A percentile compares a stretch with the other conserved stretches of the same genome.
Conservation (phyloP, 371 early-diverging fungal species). For the Saksenaea vasiformis region DNA sequence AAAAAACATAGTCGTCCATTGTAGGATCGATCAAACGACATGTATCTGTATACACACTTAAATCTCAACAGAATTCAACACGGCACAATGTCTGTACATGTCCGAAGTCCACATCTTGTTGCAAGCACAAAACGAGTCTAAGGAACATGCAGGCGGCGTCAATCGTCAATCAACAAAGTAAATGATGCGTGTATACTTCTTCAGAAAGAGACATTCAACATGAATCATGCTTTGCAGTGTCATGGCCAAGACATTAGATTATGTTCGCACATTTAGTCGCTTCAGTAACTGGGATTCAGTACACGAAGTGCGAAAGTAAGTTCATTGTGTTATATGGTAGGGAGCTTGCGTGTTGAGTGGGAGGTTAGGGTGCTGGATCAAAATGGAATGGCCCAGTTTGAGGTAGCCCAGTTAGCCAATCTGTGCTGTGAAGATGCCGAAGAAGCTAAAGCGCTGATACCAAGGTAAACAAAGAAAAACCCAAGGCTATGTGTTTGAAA, state of each 20-base stretch:
- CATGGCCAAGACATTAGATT: constrained; percentile 77
- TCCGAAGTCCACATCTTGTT: constrained; percentile 84
- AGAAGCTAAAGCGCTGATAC: constrained; percentile 66
- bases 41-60: background rate
- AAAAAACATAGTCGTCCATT: background rate
- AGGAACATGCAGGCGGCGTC: constrained; percentile 30
- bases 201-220: background rate
- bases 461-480: constrained; percentile 24
- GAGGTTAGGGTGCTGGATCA: constrained; percentile 53
- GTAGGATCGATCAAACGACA: background rate
- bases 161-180: constrained; percentile 47
- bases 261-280: constrained; percentile 79
- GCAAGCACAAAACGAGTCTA: constrained; percentile 64
- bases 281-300: constrained; percentile 86
- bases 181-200: background rate
- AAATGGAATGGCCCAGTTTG: constrained; percentile 73
- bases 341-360: constrained; percentile 1
- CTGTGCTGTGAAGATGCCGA: constrained; percentile 86
- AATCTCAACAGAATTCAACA: constrained; percentile 66
- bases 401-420: constrained; percentile 88
- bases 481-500: too few species aligned
- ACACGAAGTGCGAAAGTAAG: constrained; percentile 81
- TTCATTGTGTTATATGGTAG: background rate
- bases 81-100: constrained; percentile 82
- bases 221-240: constrained; percentile 48